A percentile compares a stretch with the other conserved stretches of the same genome.
Evolutionary conservation across 495 filamentous ascomycete genomes (phyloP).

Genomic region (Penicillium pulvis): DNA sequence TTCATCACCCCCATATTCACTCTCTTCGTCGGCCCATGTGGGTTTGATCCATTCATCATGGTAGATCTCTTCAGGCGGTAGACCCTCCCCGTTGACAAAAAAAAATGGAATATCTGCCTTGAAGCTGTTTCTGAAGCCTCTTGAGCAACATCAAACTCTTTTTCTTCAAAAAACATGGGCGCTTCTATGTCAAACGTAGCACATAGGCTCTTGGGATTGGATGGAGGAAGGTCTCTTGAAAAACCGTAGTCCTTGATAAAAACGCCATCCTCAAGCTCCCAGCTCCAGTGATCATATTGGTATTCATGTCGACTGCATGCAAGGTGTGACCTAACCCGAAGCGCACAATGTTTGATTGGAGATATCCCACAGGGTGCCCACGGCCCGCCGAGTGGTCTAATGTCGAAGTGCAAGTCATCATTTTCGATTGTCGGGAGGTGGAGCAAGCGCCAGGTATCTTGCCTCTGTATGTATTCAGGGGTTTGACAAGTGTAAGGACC

Average conservation of each 20-base stretch:
- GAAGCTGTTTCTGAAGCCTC: too few species aligned
- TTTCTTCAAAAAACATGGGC: too few species aligned
- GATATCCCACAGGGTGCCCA: conserved; percentile 18
- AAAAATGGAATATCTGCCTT: too few species aligned
- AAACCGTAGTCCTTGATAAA: conserved; percentile 14
- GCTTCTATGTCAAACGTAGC: too few species aligned
- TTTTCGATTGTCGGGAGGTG: conserved; percentile 15
- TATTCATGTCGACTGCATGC: conserved; percentile 15
- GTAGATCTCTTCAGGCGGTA: too few species aligned
- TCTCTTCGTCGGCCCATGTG: too few species aligned
- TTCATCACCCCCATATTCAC: too few species aligned
- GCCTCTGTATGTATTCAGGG: conserved; percentile 10
- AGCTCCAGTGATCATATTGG: conserved; percentile 14
- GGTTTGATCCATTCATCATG: too few species aligned
- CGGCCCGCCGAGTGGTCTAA: conserved; percentile 10
- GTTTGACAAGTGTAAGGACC: conserved; percentile 17
- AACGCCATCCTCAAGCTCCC: conserved; percentile 11
- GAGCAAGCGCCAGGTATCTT: conserved; percentile 21
- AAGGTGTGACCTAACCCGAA: conserved; percentile 10
- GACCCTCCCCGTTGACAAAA: too few species aligned
- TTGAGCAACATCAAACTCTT: too few species aligned
- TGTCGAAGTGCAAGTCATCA: conserved; percentile 8
- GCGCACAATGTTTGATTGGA: conserved; percentile 11
- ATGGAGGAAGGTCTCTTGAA: not conserved
- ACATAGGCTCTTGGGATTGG: too few species aligned